A percentile compares a stretch with the other conserved stretches of the same genome.
These are phyloP conservation scores for Phialophora verrucosa DNA, from an alignment of 2,329 filamentous ascomycete genomes.

Conservation along the genomic window DNA sequence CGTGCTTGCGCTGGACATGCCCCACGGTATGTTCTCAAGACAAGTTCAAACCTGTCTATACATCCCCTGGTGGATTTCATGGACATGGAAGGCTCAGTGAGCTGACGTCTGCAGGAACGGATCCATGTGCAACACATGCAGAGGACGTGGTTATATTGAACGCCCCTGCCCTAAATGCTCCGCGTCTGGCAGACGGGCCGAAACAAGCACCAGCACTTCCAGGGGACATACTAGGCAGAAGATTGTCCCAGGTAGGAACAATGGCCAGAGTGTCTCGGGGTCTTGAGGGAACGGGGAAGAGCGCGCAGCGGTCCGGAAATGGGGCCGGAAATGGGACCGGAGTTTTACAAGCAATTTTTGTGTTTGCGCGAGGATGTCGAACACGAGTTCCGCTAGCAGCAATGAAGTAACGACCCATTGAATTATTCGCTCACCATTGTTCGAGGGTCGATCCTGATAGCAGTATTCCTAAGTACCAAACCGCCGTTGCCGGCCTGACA, in stretches of 20 bases:
- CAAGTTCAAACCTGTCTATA: not conserved
- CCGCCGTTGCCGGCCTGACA: not conserved
- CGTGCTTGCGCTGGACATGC: slow-evolving; percentile 28
- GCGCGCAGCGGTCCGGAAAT: not conserved
- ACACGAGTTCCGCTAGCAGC: not conserved
- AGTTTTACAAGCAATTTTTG: not conserved
- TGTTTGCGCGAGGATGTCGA: not conserved
- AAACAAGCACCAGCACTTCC: not conserved
- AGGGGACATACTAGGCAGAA: not conserved
- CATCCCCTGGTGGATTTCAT: not conserved
- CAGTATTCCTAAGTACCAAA: not conserved
- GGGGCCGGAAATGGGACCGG: not conserved
- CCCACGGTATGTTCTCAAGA: slow-evolving; percentile 24
- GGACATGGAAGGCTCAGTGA: not conserved
- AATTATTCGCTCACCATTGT: not conserved
- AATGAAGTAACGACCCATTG: not conserved
- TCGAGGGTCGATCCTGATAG: not conserved
- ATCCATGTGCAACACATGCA: slow-evolving; percentile 15
- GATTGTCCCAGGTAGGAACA: slow-evolving; percentile 5
- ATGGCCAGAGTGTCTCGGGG: slow-evolving; percentile 12
- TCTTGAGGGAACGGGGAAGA: not conserved
- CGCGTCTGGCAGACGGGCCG: not conserved
- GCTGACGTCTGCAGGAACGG: slow-evolving; percentile 10
- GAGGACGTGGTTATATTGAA: slow-evolving; percentile 11
- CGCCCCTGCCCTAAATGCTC: slow-evolving; percentile 9